Percentiles rank a stretch among this genome's conserved stretches.
Evolutionary conservation across 2,329 filamentous ascomycete species (phyloP).

Genomic region (Coniochaeta sp.): DNA sequence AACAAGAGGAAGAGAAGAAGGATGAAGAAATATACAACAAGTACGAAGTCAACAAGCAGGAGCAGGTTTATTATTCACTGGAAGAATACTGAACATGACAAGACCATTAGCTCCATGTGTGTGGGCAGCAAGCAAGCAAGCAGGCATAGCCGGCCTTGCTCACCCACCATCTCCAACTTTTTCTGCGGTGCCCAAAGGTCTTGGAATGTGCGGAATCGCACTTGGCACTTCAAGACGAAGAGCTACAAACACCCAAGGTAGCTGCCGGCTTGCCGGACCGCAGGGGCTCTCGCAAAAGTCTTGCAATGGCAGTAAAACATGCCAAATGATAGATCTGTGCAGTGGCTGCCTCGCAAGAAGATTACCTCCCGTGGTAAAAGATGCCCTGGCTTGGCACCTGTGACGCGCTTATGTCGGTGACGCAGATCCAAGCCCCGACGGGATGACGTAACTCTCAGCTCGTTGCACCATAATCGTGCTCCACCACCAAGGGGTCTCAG

Average conservation of each 20-base stretch:
- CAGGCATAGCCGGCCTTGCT: neutral
- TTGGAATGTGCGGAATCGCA: neutral
- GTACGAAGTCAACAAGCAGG: neutral
- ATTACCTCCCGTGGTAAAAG: too few relatives aligned
- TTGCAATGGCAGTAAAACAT: neutral
- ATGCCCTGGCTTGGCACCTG: neutral
- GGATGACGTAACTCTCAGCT: neutral
- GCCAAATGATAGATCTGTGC: neutral
- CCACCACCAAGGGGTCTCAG: neutral
- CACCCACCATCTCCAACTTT: neutral
- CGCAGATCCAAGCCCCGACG: constrained; percentile 1
- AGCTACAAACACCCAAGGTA: too few relatives aligned
- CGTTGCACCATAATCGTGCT: neutral
- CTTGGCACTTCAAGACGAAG: neutral
- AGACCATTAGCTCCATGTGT: neutral
- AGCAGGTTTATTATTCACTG: constrained; percentile 2
- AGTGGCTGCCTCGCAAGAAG: neutral
- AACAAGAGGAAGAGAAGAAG: neutral
- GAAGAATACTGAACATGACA: too few relatives aligned
- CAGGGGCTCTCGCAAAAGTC: too few relatives aligned
- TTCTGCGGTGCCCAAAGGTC: neutral
- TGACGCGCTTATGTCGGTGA: neutral
- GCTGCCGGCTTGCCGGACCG: neutral
- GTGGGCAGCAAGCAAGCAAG: too few relatives aligned
- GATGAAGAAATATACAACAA: neutral